Evolutionary conservation across 345 rosid species (phyloP), one percentile per base, ranked within the genome.

Genomic region (Populus pruinosa): DNA sequence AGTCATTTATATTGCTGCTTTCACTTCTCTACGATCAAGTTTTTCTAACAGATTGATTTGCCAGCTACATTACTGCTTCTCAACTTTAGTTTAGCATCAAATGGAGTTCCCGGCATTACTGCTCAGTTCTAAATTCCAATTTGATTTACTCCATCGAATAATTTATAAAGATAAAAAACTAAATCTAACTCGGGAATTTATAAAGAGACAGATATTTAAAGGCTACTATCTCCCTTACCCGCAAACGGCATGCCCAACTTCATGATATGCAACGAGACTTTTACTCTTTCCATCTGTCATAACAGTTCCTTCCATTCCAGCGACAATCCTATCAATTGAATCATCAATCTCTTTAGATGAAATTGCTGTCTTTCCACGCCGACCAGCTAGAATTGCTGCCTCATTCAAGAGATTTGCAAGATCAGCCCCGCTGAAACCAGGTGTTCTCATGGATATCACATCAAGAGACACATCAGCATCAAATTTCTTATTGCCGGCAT

Each of bases 221-320:
- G 23, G 76, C 69, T 63, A 47, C 27, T 25, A 61, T 82, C 62
- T 84, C 75, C 78, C 94, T 83, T 68, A 93, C 98, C 98, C 97
- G 68, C 98, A 94, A 71, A 94, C 85, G 31, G 98, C 97, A 70
- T 94, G 98, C 67, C 98, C 97, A 67, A 94, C 98, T 88, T 94
- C 98, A 76, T 94, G 98, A 88, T 94, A 93, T 27, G 98, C 97
- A 77, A 94, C 97, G 79, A 94, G 86, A 87, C 98, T 94, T 80
- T 94, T 94, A 78, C 98, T 91, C 89, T 94, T 94, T 49, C 98
- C 93, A 76, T 94, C 98, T 0, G 97, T 94, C 98, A 94, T 94
- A n/a, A 94, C 97, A 0, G 98, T 94, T 82, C 98, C 98, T 83
- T 94, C 98, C 98, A 94, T 94, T 62, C 98, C 98, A 66, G 98